Evolutionary conservation across 345 rosid species (phyloP).

Genomic region (Lepidium sativum): DNA sequence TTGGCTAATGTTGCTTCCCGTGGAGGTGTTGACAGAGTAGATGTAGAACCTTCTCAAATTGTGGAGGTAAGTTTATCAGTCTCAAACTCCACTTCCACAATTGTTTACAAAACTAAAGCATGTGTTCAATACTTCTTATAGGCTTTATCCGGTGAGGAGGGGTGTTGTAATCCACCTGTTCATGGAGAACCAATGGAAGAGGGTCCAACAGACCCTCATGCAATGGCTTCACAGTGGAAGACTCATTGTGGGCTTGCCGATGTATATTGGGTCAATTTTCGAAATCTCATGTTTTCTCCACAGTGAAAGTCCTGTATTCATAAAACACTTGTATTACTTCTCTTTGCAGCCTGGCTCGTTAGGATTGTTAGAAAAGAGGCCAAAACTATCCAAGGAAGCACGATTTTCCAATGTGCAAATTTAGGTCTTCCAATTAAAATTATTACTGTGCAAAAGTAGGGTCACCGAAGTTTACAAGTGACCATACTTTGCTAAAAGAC

Average conservation of each 20-base stretch:
- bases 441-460: too few species aligned
- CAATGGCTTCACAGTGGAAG: slow-evolving; percentile 35
- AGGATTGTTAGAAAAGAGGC: too few species aligned
- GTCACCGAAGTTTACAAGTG: too few species aligned
- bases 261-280: slow-evolving; percentile 63
- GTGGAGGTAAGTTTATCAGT: slow-evolving; percentile 35
- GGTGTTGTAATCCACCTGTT: slow-evolving; percentile 25
- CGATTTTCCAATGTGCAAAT: too few species aligned
- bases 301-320: neutral
- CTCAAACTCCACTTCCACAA: neutral
- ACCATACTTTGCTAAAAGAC: too few species aligned
- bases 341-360: slow-evolving; percentile 80
- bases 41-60: slow-evolving; percentile 24
- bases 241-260: slow-evolving; percentile 56
- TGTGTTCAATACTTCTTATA: slow-evolving; percentile 20
- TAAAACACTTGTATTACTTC: neutral
- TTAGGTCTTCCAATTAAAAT: too few species aligned
- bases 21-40: slow-evolving; percentile 21
- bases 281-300: neutral
- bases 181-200: slow-evolving; percentile 40
- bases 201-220: slow-evolving; percentile 30
- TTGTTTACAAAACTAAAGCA: neutral
- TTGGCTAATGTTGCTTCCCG: slow-evolving; percentile 29
- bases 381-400: too few species aligned
- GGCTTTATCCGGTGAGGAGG: slow-evolving; percentile 36